Conservation (phyloP, 805 yeast genomes). For the Tanozyma kutaoensis region DNA sequence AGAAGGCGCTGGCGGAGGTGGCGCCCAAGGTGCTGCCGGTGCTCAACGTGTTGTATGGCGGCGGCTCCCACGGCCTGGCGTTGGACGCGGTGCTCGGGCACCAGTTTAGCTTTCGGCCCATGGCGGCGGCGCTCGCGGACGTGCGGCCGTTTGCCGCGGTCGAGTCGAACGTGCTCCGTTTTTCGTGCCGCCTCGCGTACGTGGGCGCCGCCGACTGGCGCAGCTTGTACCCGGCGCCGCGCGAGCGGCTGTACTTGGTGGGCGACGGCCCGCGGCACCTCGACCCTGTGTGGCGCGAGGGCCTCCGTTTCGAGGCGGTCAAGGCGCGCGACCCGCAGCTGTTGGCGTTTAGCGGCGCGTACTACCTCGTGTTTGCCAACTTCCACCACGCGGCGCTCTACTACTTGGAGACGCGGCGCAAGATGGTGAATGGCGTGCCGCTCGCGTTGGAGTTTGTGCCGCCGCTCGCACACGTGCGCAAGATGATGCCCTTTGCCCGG, state of each 20-base stretch:
- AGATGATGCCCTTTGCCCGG: too few species aligned
- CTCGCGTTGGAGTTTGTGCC: slow-evolving; percentile 32
- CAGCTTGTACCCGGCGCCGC: slow-evolving; percentile 20
- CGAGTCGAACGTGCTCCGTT: slow-evolving; percentile 19
- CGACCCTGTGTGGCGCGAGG: slow-evolving; percentile 3
- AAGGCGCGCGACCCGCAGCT: slow-evolving; percentile 36
- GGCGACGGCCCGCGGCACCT: slow-evolving; percentile 5
- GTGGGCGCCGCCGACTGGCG: slow-evolving; percentile 25
- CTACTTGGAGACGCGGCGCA: slow-evolving; percentile 33
- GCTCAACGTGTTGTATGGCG: too few species aligned
- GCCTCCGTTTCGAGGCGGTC: slow-evolving; percentile 25
- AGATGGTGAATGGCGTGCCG: slow-evolving; percentile 36
- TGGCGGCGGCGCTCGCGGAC: too few species aligned
- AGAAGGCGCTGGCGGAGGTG: too few species aligned
- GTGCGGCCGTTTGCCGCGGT: too few species aligned
- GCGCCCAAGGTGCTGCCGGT: too few species aligned
- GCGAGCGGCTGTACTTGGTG: slow-evolving; percentile 15
- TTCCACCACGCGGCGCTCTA: slow-evolving; percentile 37
- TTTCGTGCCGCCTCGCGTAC: slow-evolving; percentile 23
- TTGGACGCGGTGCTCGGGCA: too few species aligned
- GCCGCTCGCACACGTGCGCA: slow-evolving; percentile 9
- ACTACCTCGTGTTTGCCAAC: slow-evolving; percentile 39
- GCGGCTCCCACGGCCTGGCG: too few species aligned
- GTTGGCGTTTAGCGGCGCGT: slow-evolving; percentile 31
- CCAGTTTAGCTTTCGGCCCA: too few species aligned